Conservation (phyloP, 495 filamentous ascomycete species). For the Xylaria cubensis region DNA sequence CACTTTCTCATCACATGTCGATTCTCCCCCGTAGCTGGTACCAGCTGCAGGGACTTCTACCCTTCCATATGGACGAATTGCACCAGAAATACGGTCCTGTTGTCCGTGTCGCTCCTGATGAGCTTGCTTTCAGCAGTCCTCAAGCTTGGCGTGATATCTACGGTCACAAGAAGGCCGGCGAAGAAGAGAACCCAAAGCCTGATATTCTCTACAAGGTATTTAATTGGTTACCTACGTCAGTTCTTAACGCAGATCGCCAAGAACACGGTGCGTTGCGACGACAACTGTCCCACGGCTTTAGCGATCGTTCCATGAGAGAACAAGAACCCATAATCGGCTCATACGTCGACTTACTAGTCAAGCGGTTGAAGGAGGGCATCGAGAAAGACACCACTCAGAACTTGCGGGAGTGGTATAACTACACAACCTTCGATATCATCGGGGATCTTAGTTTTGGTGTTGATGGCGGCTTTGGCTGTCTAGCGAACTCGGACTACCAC, state of each 20-base stretch:
- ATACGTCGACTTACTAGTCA: conserved; percentile 54
- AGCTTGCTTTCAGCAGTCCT: conserved; percentile 57
- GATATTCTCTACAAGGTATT: conserved; percentile 26
- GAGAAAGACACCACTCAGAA: conserved; percentile 2
- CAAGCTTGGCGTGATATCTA: conserved; percentile 62
- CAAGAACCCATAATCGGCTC: conserved; percentile 55
- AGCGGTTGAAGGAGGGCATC: conserved; percentile 28
- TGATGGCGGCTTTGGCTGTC: conserved; percentile 55
- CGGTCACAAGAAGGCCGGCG: conserved; percentile 40
- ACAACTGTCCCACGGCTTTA: conserved; percentile 55
- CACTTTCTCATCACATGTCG: conserved; percentile 35
- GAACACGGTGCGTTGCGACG: conserved; percentile 44
- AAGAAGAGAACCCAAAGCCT: conserved; percentile 33
- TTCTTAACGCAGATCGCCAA: conserved; percentile 24
- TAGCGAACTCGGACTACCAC: conserved; percentile 56
- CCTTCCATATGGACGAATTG: conserved; percentile 30
- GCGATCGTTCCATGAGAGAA: conserved; percentile 50
- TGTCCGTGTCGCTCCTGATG: conserved; percentile 58
- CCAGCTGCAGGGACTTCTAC: conserved; percentile 12
- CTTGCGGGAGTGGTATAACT: conserved; percentile 54
- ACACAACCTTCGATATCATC: conserved; percentile 67
- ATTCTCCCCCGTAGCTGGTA: conserved; percentile 38
- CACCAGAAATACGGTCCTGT: conserved; percentile 53
- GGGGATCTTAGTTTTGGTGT: conserved; percentile 67
- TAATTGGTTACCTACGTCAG: conserved; percentile 19